Conservation (phyloP, 768 basidiomycete species). For the Boletus subcaerulescens region DNA sequence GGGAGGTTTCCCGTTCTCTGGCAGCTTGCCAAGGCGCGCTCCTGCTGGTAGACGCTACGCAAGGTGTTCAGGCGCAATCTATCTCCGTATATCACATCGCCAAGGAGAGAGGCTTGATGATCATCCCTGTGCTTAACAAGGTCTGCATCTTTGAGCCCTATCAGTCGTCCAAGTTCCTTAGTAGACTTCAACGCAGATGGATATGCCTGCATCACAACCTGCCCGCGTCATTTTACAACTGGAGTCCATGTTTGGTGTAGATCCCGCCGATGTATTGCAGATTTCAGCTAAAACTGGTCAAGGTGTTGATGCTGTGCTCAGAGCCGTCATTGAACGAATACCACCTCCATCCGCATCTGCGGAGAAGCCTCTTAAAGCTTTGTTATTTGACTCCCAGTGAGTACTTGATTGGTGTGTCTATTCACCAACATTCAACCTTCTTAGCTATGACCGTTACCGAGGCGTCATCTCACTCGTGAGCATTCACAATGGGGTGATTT, state of each 20-base stretch:
- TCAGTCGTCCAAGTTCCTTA: conserved; percentile 1
- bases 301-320: conserved; percentile 74
- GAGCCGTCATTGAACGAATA: conserved; percentile 78
- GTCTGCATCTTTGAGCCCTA: conserved; percentile 33
- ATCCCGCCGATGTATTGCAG: conserved; percentile 66
- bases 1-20: conserved; percentile 91
- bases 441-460: conserved; percentile 90
- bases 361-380: conserved; percentile 66
- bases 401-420: conserved; percentile 22
- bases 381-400: conserved; percentile 92
- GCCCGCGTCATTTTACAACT: conserved; percentile 79
- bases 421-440: conserved; percentile 7
- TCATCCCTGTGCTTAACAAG: conserved; percentile 94
- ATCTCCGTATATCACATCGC: conserved; percentile 93
- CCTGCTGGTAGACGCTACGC: conserved; percentile 89
- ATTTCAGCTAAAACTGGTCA: conserved; percentile 93
- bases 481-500: conserved; percentile 73
- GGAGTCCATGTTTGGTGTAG: conserved; percentile 75
- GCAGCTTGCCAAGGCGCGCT: conserved; percentile 92
- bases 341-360: conserved; percentile 68
- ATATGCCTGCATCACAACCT: conserved; percentile 86
- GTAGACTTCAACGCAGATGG: conserved; percentile 55
- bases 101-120: conserved; percentile 70
- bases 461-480: conserved; percentile 93
- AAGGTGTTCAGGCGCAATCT: conserved; percentile 97